Evolutionary conservation across 1,139 yeast species (phyloP), one percentile per base, ranked within the genome.

Genomic region (Lodderomyces parapsilosis): DNA sequence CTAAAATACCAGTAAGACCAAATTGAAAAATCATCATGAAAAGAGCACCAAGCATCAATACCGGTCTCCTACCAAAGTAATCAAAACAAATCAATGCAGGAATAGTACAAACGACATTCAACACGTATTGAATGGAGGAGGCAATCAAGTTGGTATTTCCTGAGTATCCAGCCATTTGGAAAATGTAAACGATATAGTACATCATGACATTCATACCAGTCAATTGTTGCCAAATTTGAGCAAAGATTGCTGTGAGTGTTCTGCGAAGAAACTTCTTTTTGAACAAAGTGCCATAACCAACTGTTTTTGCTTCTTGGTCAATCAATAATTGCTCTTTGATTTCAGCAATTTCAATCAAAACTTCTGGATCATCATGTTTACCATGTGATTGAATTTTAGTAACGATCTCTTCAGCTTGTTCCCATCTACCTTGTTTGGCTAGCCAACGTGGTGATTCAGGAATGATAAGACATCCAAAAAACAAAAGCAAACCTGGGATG

Each of bases 361-460:
- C 84, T 44, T 67, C 73, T 22, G 78, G 76, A 49, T 79, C 77
- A 43, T 74, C 70, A 47, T 65, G 60, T 51, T 79, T 70, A 52
- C 85, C 86, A 23, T 71, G 65, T 31, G 83, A 82, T 56, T 80
- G 78, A 41, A 80, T 66, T 30, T 63, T 60, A 19, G 84, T 65
- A 42, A 83, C 74, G 43, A 81, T 70, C 2, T 57, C 56, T 53
- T 74, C 76, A 37, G 86, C 81, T 49, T 81, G 83, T 19, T 83
- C 87, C 82, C 86, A 81, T 51, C 76, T 65, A 45, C 78, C 86
- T 51, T 78, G 77, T 49, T 77, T 71, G 11, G 83, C 84, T 50
- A 78, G 68, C 89, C 89, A 85, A 59, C 85, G 76, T 36, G 93
- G 91, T 2, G 91, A 82, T 60, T 85, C 91, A 17, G 86, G 88